These are phyloP conservation scores for Citropsis articulata DNA, from an alignment of 345 rosid species.

Conservation along the genomic window DNA sequence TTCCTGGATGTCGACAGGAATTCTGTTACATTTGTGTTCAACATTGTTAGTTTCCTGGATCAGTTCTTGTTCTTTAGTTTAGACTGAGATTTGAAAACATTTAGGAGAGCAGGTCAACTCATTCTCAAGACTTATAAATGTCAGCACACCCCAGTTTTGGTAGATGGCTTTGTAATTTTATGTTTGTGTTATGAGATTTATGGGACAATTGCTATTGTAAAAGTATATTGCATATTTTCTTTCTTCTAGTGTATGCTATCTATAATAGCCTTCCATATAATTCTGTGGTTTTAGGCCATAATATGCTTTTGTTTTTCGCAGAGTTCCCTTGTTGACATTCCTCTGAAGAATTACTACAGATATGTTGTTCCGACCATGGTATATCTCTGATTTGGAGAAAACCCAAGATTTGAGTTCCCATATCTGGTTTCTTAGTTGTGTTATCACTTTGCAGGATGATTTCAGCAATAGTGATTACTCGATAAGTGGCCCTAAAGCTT, in stretches of 20 bases:
- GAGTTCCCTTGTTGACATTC: conserved; percentile 99
- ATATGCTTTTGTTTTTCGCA: conserved; percentile 36
- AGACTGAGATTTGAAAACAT: not conserved
- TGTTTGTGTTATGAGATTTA: not conserved
- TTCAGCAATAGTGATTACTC: conserved; percentile 67
- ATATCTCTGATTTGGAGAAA: conserved; percentile 24
- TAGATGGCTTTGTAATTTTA: conserved; percentile 6
- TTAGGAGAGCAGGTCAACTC: not conserved
- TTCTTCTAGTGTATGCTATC: not conserved
- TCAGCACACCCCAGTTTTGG: not conserved
- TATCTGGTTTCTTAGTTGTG: conserved; percentile 26
- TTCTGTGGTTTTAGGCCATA: not conserved
- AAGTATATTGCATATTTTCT: not conserved
- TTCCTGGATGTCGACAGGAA: not conserved
- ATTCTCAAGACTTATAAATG: not conserved
- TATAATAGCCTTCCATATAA: not conserved
- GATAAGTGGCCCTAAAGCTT: conserved; percentile 90
- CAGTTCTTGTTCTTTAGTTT: conserved; percentile 9
- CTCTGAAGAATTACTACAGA: conserved; percentile 98
- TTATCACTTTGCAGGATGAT: conserved; percentile 71
- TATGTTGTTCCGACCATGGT: conserved; percentile 88
- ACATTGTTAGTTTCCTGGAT: not conserved
- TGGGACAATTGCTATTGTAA: not conserved
- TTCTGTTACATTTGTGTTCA: not conserved
- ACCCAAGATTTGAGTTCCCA: conserved; percentile 15